Evolutionary conservation across 768 basidiomycete genomes (phyloP), one percentile per base, ranked within the genome.

Genomic region (Agaricus sinodeliciosus): DNA sequence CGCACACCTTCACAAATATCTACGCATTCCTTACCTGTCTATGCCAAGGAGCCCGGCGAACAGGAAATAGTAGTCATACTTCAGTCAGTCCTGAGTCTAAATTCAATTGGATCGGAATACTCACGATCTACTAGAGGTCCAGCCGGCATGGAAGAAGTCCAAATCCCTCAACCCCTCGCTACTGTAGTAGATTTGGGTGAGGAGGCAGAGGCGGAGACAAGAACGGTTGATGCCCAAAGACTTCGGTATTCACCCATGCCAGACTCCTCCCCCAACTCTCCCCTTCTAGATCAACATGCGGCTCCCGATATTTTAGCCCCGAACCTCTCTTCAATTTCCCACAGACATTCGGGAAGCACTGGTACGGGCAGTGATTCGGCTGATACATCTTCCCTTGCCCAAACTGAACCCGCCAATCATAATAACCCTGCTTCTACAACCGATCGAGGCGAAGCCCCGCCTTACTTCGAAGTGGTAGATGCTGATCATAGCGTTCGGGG

Each of bases 41-140:
- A 92, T 59, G 87, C 80, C 71, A 90, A 90, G 67, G 89, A 92
- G 55, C 87, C 90, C 0, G 89, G 88, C 13, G 90, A 90, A 44
- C 74, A 84, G 36, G 90, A 92, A 63, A 73, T 92, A 26, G 90
- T 92, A 26, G 90, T 92, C 4, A 80, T 92, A 48, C 69, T 73
- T 50, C 71, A 77, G 73, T 78, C 48, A 54, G 67, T 61, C 36
- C 54, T 15, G 39, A 15, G 25, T 15, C 35, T 25, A 43, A 16
- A 40, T 28, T 12, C 36, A 51, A 16, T 26, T 13, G 43, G 22
- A 25, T 27, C 27, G 22, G 22, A 34, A 26, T 48, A 11, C 25
- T 44, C 31, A 31, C 48, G 26, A 26, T 35, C n/a, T n/a, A 47
- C 26, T 59, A 83, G 80, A 43, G 80, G 80, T 9, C 68, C 71